These are phyloP conservation scores for Aspergillus thermomutatus DNA, from an alignment of 2,329 filamentous ascomycete species.

Conservation along the genomic window DNA sequence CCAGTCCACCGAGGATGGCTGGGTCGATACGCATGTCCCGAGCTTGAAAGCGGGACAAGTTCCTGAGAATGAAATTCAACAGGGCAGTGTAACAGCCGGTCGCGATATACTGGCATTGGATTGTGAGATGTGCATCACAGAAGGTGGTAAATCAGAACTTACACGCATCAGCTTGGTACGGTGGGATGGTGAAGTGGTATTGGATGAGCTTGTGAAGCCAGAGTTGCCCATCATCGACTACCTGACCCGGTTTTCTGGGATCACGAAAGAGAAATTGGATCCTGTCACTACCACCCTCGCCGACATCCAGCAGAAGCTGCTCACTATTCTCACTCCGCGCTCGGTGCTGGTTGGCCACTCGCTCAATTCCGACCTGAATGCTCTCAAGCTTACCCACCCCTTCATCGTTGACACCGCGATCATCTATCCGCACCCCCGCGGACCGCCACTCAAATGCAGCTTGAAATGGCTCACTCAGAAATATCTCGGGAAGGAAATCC, in stretches of 20 bases:
- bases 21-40: slow-evolving; percentile 74
- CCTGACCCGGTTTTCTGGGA: slow-evolving; percentile 85
- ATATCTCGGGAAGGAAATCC: slow-evolving; percentile 82
- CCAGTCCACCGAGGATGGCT: slow-evolving; percentile 60
- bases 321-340: slow-evolving; percentile 60
- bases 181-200: slow-evolving; percentile 77
- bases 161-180: slow-evolving; percentile 82
- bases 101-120: slow-evolving; percentile 78
- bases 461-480: slow-evolving; percentile 87
- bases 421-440: slow-evolving; percentile 84
- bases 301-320: slow-evolving; percentile 77
- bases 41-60: slow-evolving; percentile 64
- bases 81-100: slow-evolving; percentile 80
- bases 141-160: slow-evolving; percentile 73
- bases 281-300: slow-evolving; percentile 76
- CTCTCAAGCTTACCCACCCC: slow-evolving; percentile 81
- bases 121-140: slow-evolving; percentile 96
- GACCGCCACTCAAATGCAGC: slow-evolving; percentile 83
- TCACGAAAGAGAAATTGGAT: slow-evolving; percentile 79
- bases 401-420: slow-evolving; percentile 91
- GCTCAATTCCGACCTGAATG: slow-evolving; percentile 61
- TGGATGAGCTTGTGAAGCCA: slow-evolving; percentile 93
- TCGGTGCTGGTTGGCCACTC: slow-evolving; percentile 48
- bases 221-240: slow-evolving; percentile 87
- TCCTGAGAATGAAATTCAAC: slow-evolving; percentile 67